A percentile compares a stretch with the other conserved stretches of the same genome.
Evolutionary conservation across 2,329 filamentous ascomycete genomes (phyloP).

Genomic region (Dactylellina leptospora): DNA sequence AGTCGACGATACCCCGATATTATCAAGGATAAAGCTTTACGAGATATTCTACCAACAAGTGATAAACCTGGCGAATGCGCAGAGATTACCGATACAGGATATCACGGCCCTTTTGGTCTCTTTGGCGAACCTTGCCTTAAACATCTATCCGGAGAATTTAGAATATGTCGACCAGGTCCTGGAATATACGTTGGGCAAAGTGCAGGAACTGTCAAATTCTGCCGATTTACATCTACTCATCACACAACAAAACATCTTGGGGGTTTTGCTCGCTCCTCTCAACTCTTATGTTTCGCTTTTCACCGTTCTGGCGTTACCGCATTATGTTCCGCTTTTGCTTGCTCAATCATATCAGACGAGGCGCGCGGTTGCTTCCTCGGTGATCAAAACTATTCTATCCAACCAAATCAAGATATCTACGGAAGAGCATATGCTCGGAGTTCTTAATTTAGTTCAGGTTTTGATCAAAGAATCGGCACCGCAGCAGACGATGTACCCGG

Average conservation of each 20-base stretch:
- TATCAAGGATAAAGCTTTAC: conserved; percentile 69
- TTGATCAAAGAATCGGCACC: conserved; percentile 87
- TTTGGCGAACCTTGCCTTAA: conserved; percentile 89
- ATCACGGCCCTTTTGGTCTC: conserved; percentile 95
- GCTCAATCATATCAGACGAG: conserved; percentile 92
- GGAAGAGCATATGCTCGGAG: conserved; percentile 81
- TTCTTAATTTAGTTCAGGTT: conserved; percentile 86
- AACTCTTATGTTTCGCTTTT: conserved; percentile 92
- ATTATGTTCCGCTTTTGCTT: conserved; percentile 87
- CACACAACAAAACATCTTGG: conserved; percentile 87
- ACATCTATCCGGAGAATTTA: conserved; percentile 82
- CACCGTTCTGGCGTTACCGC: conserved; percentile 91
- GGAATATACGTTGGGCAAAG: conserved; percentile 82
- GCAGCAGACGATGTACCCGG: conserved; percentile 84
- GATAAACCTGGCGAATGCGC: conserved; percentile 84
- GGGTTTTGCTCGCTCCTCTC: conserved; percentile 87
- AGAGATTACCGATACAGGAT: conserved; percentile 91
- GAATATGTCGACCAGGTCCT: conserved; percentile 97
- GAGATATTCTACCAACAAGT: conserved; percentile 98
- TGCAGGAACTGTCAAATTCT: conserved; percentile 87
- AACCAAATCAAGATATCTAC: conserved; percentile 83
- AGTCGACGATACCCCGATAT: conserved; percentile 61
- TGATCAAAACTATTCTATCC: conserved; percentile 81
- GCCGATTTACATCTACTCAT: conserved; percentile 90
- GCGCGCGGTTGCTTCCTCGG: conserved; percentile 87